Evolutionary conservation across 305 asterid genomes (phyloP), one percentile per base, ranked within the genome.

Genomic region (Euphrasia arctica): DNA sequence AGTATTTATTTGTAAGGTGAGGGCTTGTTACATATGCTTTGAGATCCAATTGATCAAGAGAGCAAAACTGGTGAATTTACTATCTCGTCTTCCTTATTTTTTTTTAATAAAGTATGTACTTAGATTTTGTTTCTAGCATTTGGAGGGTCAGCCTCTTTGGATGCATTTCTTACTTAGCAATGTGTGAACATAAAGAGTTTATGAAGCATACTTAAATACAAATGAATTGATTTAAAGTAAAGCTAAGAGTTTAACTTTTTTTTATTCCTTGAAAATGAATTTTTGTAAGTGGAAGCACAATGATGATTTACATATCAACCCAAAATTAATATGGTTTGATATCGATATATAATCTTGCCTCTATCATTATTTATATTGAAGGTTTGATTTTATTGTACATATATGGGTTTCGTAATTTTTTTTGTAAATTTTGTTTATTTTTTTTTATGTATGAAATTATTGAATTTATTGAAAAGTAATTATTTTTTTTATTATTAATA

Each of bases 181-280:
- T 43, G 18, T 58, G 67, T 63, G 54, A 60, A 51, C 36, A 28
- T 58, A 14, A 22, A 67, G 15, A 43, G 31, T 28, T 64, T 45
- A 42, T 9, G 27, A 58, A 10, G 39, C 32, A 29, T 59, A 39
- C 8, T 69, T 25, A 51, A 48, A 2, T 3, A 14, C n/a, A 3
- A 31, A 13, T n/a, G 65, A 63, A 42, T 41, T 45, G 42, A 54
- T 58, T 36, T 12, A 47, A n/a, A 66, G 54, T 18, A 22, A 45
- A 9, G 5, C 28, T 18, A 3, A 48, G 47, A 34, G 60, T 45
- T 70, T 25, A 51, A 67, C 66, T 39, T 49, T 9, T 8, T 43
- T 39, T 55, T 6, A 52, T 91, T 91, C 73, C 96, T 91, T 49
- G 98, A 91, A 82, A 91, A 91, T 70, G 98, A 91, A 78, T 73